Evolutionary conservation across 441 rosid genomes (phyloP).

Genomic region (Gossypium laxum): DNA sequence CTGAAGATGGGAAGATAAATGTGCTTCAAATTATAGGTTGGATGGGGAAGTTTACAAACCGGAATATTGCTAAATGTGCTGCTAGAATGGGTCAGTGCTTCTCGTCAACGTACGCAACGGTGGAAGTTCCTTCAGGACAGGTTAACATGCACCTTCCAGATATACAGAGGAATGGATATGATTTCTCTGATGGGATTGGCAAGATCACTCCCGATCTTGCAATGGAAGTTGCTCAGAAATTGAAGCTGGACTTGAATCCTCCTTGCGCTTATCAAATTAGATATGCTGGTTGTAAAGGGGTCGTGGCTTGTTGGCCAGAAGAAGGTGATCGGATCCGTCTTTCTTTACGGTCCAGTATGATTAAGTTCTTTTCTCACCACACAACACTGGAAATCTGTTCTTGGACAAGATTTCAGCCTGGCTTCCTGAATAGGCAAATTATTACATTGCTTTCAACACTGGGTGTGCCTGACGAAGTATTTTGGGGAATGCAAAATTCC

Average conservation of each 20-base stretch:
- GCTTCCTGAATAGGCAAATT: constrained; percentile 83
- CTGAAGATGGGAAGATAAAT: constrained; percentile 44
- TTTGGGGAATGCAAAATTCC: constrained; percentile 62
- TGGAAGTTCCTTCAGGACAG: constrained; percentile 49
- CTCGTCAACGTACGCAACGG: constrained; percentile 83
- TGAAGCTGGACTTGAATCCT: constrained; percentile 45
- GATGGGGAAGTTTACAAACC: constrained; percentile 70
- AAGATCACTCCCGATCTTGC: constrained; percentile 74
- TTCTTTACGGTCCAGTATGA: constrained; percentile 65
- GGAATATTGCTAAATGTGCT: constrained; percentile 74
- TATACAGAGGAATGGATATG: constrained; percentile 45
- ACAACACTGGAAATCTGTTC: constrained; percentile 74
- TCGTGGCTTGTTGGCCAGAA: constrained; percentile 85
- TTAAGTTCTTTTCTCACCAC: constrained; percentile 57
- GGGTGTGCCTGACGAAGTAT: constrained; percentile 53
- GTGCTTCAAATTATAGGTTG: constrained; percentile 43
- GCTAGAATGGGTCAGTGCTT: constrained; percentile 96
- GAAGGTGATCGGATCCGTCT: constrained; percentile 47
- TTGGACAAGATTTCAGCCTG: constrained; percentile 93
- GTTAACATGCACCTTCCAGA: constrained; percentile 45
- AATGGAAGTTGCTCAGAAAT: constrained; percentile 53
- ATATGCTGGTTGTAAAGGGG: constrained; percentile 89
- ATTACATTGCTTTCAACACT: constrained; percentile 59
- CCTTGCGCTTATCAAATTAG: constrained; percentile 90
- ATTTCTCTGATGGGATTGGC: constrained; percentile 89